Evolutionary conservation across 2,329 filamentous ascomycete species (phyloP).

Genomic region (Sporothrix humicola): DNA sequence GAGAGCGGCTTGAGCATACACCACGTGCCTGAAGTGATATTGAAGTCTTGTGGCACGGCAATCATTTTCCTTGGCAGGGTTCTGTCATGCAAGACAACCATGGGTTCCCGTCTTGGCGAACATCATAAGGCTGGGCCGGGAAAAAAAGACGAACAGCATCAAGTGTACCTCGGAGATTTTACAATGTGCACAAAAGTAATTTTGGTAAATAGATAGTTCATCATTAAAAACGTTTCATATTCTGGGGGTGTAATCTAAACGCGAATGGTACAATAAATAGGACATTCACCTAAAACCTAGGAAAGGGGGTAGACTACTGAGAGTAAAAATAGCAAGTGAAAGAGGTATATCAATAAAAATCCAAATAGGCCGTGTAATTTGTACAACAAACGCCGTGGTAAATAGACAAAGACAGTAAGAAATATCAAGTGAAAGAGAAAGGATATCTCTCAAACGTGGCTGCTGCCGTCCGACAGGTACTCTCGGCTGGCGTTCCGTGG

Average conservation of each 20-base stretch:
- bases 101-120: background rate
- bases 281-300: background rate
- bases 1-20: too few relatives aligned
- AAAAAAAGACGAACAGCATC: background rate
- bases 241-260: background rate
- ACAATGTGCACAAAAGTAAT: background rate
- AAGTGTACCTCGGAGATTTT: background rate
- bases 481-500: slow-evolving; percentile 4
- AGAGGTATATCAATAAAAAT: background rate
- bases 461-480: slow-evolving; percentile 10
- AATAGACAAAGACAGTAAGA: background rate
- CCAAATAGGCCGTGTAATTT: background rate
- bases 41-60: background rate
- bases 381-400: background rate
- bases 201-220: background rate
- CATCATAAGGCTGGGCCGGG: background rate
- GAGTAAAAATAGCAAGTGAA: background rate
- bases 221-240: background rate
- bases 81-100: background rate
- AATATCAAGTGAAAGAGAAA: background rate
- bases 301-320: background rate
- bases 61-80: background rate
- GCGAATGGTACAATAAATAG: too few relatives aligned
- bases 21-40: too few relatives aligned
- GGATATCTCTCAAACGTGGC: background rate